A percentile compares a stretch with the other conserved stretches of the same genome.
Evolutionary conservation across 768 basidiomycete genomes (phyloP).

Genomic region (Austroboletus eburneus): DNA sequence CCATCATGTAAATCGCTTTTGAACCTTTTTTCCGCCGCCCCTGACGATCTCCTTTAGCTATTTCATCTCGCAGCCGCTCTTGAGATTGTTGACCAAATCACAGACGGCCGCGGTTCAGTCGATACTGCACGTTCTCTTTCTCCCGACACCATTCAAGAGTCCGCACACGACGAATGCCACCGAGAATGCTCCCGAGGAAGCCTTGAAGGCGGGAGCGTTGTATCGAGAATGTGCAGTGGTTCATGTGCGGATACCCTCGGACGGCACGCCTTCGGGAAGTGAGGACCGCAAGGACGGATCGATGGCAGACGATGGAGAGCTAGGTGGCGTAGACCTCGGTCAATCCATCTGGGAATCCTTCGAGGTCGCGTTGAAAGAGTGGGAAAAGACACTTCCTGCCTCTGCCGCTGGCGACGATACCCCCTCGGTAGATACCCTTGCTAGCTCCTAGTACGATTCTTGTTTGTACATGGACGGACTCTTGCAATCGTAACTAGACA

Average conservation of each 20-base stretch:
- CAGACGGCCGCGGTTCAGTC: conserved; percentile 63
- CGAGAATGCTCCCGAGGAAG: conserved; percentile 45
- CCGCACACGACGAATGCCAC: conserved; percentile 22
- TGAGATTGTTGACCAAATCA: conserved; percentile 68
- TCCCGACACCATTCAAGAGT: conserved; percentile 75
- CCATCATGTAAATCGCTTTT: conserved; percentile 43
- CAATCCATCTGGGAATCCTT: conserved; percentile 74
- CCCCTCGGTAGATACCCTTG: conserved; percentile 22
- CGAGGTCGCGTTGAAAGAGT: conserved; percentile 60
- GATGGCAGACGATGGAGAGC: conserved; percentile 60
- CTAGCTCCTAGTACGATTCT: conserved; percentile 12
- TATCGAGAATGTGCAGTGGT: conserved; percentile 76
- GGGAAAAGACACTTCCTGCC: conserved; percentile 45
- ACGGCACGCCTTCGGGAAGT: conserved; percentile 15
- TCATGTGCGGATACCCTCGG: conserved; percentile 36
- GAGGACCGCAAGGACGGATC: conserved; percentile 33
- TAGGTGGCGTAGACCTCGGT: conserved; percentile 66
- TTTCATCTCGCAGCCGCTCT: conserved; percentile 57
- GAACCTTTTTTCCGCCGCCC: background rate
- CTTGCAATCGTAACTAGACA: no score
- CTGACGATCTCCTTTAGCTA: conserved; percentile 44
- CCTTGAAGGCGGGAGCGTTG: conserved; percentile 72
- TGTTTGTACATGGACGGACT: no score
- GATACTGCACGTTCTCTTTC: conserved; percentile 76
- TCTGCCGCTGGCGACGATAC: conserved; percentile 21